Percentiles rank a stretch among this genome's conserved stretches.
Conservation (phyloP, 2,329 filamentous ascomycete genomes). For the Colletotrichum phormii region DNA sequence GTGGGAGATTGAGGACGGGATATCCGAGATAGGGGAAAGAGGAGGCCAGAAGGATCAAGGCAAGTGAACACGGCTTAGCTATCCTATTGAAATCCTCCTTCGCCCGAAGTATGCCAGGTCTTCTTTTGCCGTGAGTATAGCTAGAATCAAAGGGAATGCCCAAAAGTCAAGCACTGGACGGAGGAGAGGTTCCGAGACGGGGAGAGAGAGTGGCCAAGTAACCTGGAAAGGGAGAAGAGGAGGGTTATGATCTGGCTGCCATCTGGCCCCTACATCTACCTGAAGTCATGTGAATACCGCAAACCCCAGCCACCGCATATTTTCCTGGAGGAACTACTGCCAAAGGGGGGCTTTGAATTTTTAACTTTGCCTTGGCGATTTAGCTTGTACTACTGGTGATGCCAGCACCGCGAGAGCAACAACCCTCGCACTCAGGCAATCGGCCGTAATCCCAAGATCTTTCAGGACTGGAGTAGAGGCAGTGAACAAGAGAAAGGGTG, state of each 20-base stretch:
- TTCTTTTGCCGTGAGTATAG: not conserved
- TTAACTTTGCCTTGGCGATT: no score
- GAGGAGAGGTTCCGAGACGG: no score
- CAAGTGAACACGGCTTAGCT: not conserved
- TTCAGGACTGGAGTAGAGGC: no score
- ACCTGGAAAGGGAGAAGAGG: no score
- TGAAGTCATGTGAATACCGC: not conserved
- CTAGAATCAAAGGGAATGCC: not conserved
- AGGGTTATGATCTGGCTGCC: not conserved
- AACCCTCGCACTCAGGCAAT: no score
- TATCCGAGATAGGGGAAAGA: not conserved
- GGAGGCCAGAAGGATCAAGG: not conserved
- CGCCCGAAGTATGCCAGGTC: not conserved
- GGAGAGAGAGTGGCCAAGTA: no score
- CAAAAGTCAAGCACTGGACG: not conserved
- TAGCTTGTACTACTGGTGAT: no score
- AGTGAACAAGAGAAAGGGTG: no score
- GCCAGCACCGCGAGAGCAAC: no score
- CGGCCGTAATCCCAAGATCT: no score
- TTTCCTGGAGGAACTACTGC: not conserved
- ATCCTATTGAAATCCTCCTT: not conserved
- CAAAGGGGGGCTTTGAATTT: not conserved
- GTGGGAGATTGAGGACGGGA: not conserved
- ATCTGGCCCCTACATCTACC: not conserved
- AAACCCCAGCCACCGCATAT: not conserved